phyloP scores from a whole-genome alignment of 1,139 yeast species.

The Kurtzmaniella quercitrusa region DNA sequence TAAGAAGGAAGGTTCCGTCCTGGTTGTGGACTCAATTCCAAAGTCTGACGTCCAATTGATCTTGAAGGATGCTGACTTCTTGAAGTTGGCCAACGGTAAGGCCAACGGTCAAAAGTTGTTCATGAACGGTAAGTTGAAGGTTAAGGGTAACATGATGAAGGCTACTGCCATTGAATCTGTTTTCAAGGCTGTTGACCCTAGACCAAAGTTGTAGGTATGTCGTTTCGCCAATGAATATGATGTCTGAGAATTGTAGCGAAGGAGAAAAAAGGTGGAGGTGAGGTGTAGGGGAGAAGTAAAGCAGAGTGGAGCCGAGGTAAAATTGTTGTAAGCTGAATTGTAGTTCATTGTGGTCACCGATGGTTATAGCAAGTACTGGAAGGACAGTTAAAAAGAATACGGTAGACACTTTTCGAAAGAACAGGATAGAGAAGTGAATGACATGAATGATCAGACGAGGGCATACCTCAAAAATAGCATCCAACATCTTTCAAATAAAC shows the following conservation, averaged over 20 bases:
- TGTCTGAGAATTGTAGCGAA: not conserved
- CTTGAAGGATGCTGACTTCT: slow-evolving; percentile 62
- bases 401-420: too few species aligned
- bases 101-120: slow-evolving; percentile 82
- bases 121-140: slow-evolving; percentile 80
- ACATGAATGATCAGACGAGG: too few species aligned
- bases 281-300: too few species aligned
- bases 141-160: slow-evolving; percentile 87
- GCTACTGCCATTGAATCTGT: slow-evolving; percentile 75
- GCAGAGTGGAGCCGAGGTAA: too few species aligned
- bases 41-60: slow-evolving; percentile 65
- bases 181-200: slow-evolving; percentile 62
- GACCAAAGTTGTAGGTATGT: slow-evolving; percentile 37
- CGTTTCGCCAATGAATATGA: not conserved
- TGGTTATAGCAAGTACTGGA: too few species aligned
- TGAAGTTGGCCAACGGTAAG: slow-evolving; percentile 68
- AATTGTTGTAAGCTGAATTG: too few species aligned
- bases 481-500: too few species aligned
- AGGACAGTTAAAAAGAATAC: too few species aligned
- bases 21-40: slow-evolving; percentile 45
- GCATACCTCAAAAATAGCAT: too few species aligned
- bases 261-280: too few species aligned
- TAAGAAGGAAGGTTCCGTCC: slow-evolving; percentile 57
- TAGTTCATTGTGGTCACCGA: too few species aligned
- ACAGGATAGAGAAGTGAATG: too few species aligned